phyloP scores from a whole-genome alignment of 495 filamentous ascomycete species.

The Diplogelasinospora grovesii region DNA sequence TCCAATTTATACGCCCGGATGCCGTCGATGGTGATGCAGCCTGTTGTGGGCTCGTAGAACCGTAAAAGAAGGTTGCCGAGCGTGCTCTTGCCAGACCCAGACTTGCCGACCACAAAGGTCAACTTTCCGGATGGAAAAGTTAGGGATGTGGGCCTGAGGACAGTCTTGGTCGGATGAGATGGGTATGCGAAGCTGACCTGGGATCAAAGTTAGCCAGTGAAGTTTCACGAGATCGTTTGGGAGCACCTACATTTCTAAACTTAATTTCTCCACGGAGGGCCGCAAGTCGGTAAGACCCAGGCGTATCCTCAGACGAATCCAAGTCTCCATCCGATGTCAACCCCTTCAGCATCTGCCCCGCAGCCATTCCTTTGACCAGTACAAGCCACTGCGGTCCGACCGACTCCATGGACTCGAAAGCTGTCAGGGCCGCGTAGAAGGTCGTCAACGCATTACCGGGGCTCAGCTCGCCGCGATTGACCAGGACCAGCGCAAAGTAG shows the following conservation, averaged over 20 bases:
- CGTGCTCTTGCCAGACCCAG: conserved; percentile 92
- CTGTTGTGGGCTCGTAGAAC: conserved; percentile 63
- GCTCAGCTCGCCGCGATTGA: conserved; percentile 40
- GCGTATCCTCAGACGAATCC: no score
- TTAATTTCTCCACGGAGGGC: conserved; percentile 60
- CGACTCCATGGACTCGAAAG: conserved; percentile 64
- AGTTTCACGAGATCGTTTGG: background rate
- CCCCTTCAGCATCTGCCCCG: conserved; percentile 53
- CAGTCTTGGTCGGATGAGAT: conserved; percentile 55
- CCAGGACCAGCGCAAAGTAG: conserved; percentile 73
- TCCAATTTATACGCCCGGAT: conserved; percentile 55
- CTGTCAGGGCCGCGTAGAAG: conserved; percentile 74
- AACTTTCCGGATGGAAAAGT: conserved; percentile 66
- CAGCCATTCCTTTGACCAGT: conserved; percentile 72
- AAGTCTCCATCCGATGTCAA: conserved; percentile 27
- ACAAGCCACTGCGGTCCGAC: conserved; percentile 69
- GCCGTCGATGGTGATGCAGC: conserved; percentile 66
- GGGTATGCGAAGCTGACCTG: conserved; percentile 84
- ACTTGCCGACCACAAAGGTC: conserved; percentile 78
- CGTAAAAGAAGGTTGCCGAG: conserved; percentile 70
- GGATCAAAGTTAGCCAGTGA: background rate
- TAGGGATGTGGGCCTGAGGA: conserved; percentile 52
- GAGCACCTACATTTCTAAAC: conserved; percentile 56
- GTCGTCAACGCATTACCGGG: conserved; percentile 73
- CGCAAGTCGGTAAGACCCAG: conserved; percentile 12